These are phyloP conservation scores for Dichotomopilus funicola DNA, from an alignment of 2,329 filamentous ascomycete genomes.

Conservation along the genomic window DNA sequence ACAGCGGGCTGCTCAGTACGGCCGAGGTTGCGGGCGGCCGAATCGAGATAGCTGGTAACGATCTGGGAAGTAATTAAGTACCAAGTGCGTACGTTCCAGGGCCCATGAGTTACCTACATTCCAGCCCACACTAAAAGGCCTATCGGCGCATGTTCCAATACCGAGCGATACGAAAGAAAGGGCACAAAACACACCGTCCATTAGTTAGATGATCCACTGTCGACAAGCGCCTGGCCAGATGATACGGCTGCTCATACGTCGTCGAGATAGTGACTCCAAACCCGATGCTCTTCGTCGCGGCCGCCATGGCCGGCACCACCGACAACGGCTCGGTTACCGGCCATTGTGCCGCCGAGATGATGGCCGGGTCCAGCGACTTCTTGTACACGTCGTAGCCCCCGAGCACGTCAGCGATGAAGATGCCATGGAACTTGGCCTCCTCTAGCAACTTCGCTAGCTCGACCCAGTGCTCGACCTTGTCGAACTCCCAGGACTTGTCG, in stretches of 20 bases:
- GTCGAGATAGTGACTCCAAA: background rate
- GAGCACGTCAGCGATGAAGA: conserved; percentile 1
- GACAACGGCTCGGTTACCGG: background rate
- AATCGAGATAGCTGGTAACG: background rate
- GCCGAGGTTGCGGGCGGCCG: background rate
- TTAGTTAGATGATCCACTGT: background rate
- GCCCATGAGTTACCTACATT: background rate
- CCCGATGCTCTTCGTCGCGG: background rate
- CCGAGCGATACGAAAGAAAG: background rate
- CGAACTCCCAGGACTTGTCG: background rate
- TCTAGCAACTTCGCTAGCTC: background rate
- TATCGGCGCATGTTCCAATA: too few species aligned
- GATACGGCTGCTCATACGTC: conserved; percentile 3
- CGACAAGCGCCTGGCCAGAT: background rate
- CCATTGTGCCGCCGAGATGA: background rate
- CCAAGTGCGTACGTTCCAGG: background rate
- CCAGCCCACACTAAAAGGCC: background rate
- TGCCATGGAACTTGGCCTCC: conserved; percentile 1
- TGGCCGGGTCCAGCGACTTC: background rate
- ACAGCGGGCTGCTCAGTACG: background rate
- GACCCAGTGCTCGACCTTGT: conserved; percentile 1
- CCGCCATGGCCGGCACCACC: conserved; percentile 1
- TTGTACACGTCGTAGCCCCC: conserved; percentile 2
- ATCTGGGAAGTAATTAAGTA: background rate
- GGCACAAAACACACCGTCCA: background rate